Percentiles rank a stretch among this genome's conserved stretches.
Conservation (phyloP, 2,329 filamentous ascomycete species). For the Leptoxyphium fumago region DNA sequence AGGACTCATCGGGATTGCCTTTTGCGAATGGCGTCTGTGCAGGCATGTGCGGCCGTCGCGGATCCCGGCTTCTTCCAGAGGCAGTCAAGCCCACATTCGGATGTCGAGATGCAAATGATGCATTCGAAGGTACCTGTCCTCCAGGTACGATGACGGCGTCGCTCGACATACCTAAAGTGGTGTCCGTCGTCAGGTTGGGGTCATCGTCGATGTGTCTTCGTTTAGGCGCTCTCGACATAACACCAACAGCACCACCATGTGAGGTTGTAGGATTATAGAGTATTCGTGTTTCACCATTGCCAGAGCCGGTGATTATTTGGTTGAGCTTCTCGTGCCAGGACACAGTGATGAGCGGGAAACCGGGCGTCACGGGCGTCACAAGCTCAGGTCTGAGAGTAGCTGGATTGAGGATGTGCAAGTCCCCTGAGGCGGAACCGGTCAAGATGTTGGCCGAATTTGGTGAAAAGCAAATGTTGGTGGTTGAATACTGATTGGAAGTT, state of each 20-base stretch:
- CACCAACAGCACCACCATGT: constrained; percentile 60
- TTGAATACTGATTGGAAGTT: constrained; percentile 69
- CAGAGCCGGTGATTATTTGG: constrained; percentile 87
- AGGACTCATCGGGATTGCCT: constrained; percentile 74
- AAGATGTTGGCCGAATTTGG: constrained; percentile 73
- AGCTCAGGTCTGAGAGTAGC: constrained; percentile 76
- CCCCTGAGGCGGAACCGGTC: constrained; percentile 71
- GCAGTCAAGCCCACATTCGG: constrained; percentile 62
- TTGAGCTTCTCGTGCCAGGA: constrained; percentile 92
- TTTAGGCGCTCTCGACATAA: constrained; percentile 89
- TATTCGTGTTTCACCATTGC: constrained; percentile 76
- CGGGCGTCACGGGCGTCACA: constrained; percentile 77
- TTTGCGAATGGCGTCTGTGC: constrained; percentile 80
- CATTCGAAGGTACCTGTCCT: constrained; percentile 24
- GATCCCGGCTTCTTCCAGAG: constrained; percentile 64
- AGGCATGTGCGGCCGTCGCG: constrained; percentile 71
- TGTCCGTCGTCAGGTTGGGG: constrained; percentile 69
- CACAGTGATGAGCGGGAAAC: constrained; percentile 67
- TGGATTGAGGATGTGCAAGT: constrained; percentile 85
- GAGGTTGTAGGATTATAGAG: constrained; percentile 84
- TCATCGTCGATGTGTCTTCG: constrained; percentile 93
- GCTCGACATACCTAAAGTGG: constrained; percentile 57
- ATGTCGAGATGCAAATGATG: constrained; percentile 43
- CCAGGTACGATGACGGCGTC: constrained; percentile 57
- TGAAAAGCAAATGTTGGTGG: constrained; percentile 78